phyloP scores from a whole-genome alignment of 2,329 filamentous ascomycete species.

The Xylariomycetidae sp. region DNA sequence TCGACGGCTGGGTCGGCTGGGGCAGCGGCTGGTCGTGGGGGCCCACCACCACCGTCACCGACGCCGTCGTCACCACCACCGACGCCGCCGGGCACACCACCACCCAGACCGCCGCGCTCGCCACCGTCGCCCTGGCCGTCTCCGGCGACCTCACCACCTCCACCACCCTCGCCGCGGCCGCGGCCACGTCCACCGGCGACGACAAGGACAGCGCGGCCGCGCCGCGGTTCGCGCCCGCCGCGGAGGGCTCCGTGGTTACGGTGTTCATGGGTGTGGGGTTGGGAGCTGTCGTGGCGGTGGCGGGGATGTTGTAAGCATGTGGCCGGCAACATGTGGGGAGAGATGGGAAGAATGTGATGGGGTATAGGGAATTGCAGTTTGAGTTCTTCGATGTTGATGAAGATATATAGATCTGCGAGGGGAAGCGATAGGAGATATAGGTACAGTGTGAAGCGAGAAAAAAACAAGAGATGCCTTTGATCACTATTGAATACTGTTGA shows the following conservation, averaged over 20 bases:
- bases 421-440: too few species aligned
- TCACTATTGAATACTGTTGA: too few species aligned
- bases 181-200: slow-evolving; percentile 7
- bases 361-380: too few species aligned
- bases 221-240: slow-evolving; percentile 2
- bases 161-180: slow-evolving; percentile 16
- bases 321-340: too few species aligned
- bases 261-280: slow-evolving; percentile 23
- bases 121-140: slow-evolving; percentile 24
- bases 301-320: slow-evolving; percentile 20
- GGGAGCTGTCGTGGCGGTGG: slow-evolving; percentile 19
- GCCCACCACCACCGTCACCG: slow-evolving; percentile 27
- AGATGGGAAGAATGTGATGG: too few species aligned
- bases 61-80: slow-evolving; percentile 29
- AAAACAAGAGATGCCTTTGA: too few species aligned
- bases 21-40: slow-evolving; percentile 34
- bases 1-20: slow-evolving; percentile 35
- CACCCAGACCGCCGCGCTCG: slow-evolving; percentile 21
- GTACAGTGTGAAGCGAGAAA: too few species aligned
- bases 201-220: slow-evolving; percentile 12
- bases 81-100: slow-evolving; percentile 22
- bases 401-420: too few species aligned
- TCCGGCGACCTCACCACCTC: slow-evolving; percentile 29
- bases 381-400: too few species aligned
- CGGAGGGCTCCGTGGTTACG: slow-evolving; percentile 22